Conservation (phyloP, 257 asterid genomes). For the Forsythia viridissima region DNA sequence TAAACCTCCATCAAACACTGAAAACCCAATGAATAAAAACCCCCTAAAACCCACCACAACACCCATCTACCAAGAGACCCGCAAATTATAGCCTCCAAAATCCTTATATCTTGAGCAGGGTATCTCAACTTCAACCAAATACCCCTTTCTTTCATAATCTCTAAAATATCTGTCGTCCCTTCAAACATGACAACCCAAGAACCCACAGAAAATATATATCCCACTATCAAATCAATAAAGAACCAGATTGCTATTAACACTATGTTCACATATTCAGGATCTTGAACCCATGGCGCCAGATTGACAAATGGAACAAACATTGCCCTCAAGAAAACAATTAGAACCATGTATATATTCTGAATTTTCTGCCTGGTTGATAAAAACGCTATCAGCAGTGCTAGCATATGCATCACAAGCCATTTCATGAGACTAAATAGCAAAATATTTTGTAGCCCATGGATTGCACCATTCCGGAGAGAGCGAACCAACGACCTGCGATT, state of each 20-base stretch:
- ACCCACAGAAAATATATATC: constrained; percentile 63
- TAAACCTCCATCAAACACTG: constrained; percentile 82
- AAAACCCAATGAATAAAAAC: constrained; percentile 45
- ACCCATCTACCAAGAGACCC: constrained; percentile 69
- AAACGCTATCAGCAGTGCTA: constrained; percentile 61
- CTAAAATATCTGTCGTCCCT: constrained; percentile 51
- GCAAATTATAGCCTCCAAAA: constrained; percentile 71
- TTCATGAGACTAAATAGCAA: constrained; percentile 73
- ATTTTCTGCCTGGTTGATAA: constrained; percentile 38
- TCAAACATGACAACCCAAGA: constrained; percentile 80
- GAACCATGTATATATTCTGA: constrained; percentile 67
- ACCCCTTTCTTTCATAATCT: constrained; percentile 73
- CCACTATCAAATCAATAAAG: constrained; percentile 62
- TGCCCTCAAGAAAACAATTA: constrained; percentile 72
- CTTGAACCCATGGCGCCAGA: constrained; percentile 68
- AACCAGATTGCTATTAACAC: constrained; percentile 59
- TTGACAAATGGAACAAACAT: constrained; percentile 72
- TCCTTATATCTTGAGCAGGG: constrained; percentile 67
- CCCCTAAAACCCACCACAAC: constrained; percentile 55
- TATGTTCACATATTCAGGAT: constrained; percentile 69
- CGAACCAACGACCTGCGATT: constrained; percentile 49
- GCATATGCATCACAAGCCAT: constrained; percentile 86
- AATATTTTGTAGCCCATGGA: constrained; percentile 61
- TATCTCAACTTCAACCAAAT: constrained; percentile 52
- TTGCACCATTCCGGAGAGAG: constrained; percentile 71